These are phyloP conservation scores for Sarocladium brachiariae DNA, from an alignment of 2,329 filamentous ascomycete species.

Conservation along the genomic window DNA sequence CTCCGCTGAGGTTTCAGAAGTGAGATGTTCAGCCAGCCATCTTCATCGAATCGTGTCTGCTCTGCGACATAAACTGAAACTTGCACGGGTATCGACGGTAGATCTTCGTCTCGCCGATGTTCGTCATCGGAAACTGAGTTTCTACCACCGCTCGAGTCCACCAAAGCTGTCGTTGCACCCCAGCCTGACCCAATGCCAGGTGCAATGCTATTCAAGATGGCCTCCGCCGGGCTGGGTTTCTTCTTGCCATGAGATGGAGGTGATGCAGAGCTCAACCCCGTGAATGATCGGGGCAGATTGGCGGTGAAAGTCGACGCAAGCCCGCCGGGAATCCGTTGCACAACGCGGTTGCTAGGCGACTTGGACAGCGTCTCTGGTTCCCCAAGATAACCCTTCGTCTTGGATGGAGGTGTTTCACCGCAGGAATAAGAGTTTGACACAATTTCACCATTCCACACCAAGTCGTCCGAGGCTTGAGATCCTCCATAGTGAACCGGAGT, in stretches of 20 bases:
- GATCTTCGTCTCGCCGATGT: slow-evolving; percentile 35
- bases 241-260: slow-evolving; percentile 41
- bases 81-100: slow-evolving; percentile 42
- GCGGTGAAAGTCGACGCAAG: slow-evolving; percentile 49
- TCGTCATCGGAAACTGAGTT: slow-evolving; percentile 51
- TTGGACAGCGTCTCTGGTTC: slow-evolving; percentile 48
- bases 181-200: slow-evolving; percentile 34
- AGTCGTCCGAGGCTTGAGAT: slow-evolving; percentile 51
- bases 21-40: slow-evolving; percentile 55
- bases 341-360: slow-evolving; percentile 48
- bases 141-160: slow-evolving; percentile 39
- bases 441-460: slow-evolving; percentile 44
- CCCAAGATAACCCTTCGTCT: slow-evolving; percentile 34
- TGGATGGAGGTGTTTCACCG: slow-evolving; percentile 54
- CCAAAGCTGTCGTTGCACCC: slow-evolving; percentile 38
- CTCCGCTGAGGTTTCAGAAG: slow-evolving; percentile 47
- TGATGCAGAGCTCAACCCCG: slow-evolving; percentile 33
- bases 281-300: slow-evolving; percentile 44
- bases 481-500: slow-evolving; percentile 49
- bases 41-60: slow-evolving; percentile 60
- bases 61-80: slow-evolving; percentile 52
- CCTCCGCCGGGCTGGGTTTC: slow-evolving; percentile 55
- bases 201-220: slow-evolving; percentile 47
- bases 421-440: slow-evolving; percentile 53
- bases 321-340: slow-evolving; percentile 48